Base-by-base conservation (phyloP, 352 stramenopile species). In the Chrysophaeum taylorii region DNA sequence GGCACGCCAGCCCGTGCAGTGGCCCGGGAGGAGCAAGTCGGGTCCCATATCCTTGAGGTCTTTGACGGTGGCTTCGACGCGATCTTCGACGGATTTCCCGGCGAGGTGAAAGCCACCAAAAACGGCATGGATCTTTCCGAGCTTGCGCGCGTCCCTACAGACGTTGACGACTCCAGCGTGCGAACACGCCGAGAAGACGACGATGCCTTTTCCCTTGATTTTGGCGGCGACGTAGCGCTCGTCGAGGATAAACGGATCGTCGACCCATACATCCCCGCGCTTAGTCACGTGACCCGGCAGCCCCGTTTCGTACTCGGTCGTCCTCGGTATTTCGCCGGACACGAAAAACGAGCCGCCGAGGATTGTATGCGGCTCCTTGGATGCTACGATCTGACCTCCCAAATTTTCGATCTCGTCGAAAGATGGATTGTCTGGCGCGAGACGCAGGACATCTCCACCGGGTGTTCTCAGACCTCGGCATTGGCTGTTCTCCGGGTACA, bases 101-200 rank as follows among this genome's bases (percentile, higher is more conserved):
- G 61, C 61, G 15, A 68, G 38, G 38, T 68, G 61, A 23, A 68
- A 68, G 7, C 61, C 61, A 48, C 61, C 61, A 45, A 68, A 36
- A 16, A 43, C 61, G 35, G 29, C 61, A 68, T n/a, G n/a, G 43
- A 53, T 31, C 7, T 45, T 21, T 61, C 33, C 15, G 9, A 63
- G 50, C 18, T 36, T 9, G 21, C 21, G 16, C 9, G 61, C 61
- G 21, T 68, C 61, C 9, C 9, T 9, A 68, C 61, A 68, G 21
- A 68, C 61, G 23, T 68, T 68, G 61, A 68, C 36, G 35, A 68
- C 62, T 9, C 61, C 61, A 7, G 61, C 61, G 38, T 68, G 61
- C 9, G 61, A 68, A 45, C 61, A 68, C 21, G 61, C 61, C 7
- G 61, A 68, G 21, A 68, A 68, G 50, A 68, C 61, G 25, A 68